A percentile compares a stretch with the other conserved stretches of the same genome.
phyloP scores from a whole-genome alignment of 306 rosid genomes.

The Oemleria cerasiformis region DNA sequence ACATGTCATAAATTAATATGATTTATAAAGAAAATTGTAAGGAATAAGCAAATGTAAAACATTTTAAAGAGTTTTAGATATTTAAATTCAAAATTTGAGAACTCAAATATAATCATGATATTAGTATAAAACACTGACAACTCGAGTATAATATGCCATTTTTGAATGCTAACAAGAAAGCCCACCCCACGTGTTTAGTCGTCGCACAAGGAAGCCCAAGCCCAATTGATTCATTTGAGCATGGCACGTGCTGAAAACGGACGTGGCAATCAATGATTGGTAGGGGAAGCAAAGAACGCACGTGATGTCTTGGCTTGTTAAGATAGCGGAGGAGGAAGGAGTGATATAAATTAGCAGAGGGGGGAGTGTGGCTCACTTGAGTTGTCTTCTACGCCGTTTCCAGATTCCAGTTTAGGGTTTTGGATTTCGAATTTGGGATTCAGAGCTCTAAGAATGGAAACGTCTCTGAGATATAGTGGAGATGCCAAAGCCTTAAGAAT shows the following conservation, averaged over 20 bases:
- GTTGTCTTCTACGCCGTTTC: constrained; percentile 14
- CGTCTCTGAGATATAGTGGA: constrained; percentile 69
- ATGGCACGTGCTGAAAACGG: not conserved
- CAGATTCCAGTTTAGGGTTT: not conserved
- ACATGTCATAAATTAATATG: no score
- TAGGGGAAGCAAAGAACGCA: not conserved
- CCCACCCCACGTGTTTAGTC: not conserved
- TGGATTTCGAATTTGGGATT: not conserved
- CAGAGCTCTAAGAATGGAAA: constrained; percentile 49
- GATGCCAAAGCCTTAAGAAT: constrained; percentile 66
- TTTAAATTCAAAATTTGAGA: no score
- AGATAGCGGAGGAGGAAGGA: not conserved
- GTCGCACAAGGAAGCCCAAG: not conserved
- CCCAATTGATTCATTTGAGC: not conserved
- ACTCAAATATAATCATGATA: no score
- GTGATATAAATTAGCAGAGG: not conserved
- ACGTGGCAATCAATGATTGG: not conserved
- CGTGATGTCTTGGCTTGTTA: not conserved
- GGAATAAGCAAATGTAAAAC: no score
- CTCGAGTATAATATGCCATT: no score
- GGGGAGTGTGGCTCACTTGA: not conserved
- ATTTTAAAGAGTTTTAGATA: no score
- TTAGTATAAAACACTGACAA: no score
- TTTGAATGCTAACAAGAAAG: not conserved
- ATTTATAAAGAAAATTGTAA: no score